phyloP scores from a whole-genome alignment of 2,329 filamentous ascomycete species.

The Diaporthe batatas region DNA sequence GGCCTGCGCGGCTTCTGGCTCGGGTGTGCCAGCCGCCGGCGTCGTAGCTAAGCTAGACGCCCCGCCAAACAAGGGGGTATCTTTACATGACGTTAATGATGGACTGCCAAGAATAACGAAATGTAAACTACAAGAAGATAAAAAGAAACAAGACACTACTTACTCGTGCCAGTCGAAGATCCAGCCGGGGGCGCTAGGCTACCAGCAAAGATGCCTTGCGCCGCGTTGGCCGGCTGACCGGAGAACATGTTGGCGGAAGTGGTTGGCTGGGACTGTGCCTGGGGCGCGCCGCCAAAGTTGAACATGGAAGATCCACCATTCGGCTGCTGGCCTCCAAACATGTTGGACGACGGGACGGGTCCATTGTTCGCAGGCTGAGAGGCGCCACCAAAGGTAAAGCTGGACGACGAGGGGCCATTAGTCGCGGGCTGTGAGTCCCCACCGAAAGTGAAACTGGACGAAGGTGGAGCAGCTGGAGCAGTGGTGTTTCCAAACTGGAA shows the following conservation, averaged over 20 bases:
- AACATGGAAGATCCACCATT: slow-evolving; percentile 51
- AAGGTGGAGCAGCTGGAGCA: slow-evolving; percentile 8
- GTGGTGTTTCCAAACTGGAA: slow-evolving; percentile 45
- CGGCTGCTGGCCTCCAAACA: slow-evolving; percentile 40
- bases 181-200: slow-evolving; percentile 46
- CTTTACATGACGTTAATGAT: slow-evolving; percentile 61
- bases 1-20: slow-evolving; percentile 60
- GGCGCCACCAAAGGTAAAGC: slow-evolving; percentile 39
- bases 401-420: slow-evolving; percentile 26
- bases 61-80: slow-evolving; percentile 69
- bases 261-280: slow-evolving; percentile 46
- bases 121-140: slow-evolving; percentile 31
- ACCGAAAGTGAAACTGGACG: slow-evolving; percentile 39
- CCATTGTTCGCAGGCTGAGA: slow-evolving; percentile 39
- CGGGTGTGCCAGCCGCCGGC: slow-evolving; percentile 70
- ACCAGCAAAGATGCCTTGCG: slow-evolving; percentile 49
- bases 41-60: slow-evolving; percentile 73
- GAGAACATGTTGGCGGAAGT: slow-evolving; percentile 46
- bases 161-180: slow-evolving; percentile 58
- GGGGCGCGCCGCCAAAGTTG: slow-evolving; percentile 51
- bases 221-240: slow-evolving; percentile 48
- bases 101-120: slow-evolving; percentile 42
- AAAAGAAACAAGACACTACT: slow-evolving; percentile 46
- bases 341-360: slow-evolving; percentile 43
- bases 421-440: slow-evolving; percentile 33